phyloP scores from a whole-genome alignment of 2,329 filamentous ascomycete species.

The Venturia effusa region DNA sequence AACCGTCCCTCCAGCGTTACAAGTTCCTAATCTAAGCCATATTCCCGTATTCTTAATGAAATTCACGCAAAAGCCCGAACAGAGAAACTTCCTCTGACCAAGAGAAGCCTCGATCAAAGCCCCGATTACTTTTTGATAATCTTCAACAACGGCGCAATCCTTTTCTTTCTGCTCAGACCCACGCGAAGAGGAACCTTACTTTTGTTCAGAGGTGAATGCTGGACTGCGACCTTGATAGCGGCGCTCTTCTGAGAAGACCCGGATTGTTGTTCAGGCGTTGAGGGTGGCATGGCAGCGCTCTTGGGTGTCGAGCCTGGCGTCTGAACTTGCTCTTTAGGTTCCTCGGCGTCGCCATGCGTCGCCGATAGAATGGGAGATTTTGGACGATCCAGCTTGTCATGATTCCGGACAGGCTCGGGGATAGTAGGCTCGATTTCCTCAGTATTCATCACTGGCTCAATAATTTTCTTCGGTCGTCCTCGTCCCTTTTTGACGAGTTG shows the following conservation, averaged over 20 bases:
- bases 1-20: not conserved
- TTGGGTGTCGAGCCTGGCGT: not conserved
- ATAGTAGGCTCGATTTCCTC: not conserved
- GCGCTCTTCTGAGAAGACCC: not conserved
- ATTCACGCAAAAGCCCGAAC: no score
- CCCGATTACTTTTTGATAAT: slow-evolving; percentile 31
- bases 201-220: slow-evolving; percentile 21
- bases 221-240: not conserved
- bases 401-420: not conserved
- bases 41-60: not conserved
- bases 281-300: not conserved
- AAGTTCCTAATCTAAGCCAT: not conserved
- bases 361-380: not conserved
- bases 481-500: not conserved
- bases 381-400: not conserved
- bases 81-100: not conserved
- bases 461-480: slow-evolving; percentile 2
- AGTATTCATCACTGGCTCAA: not conserved
- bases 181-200: slow-evolving; percentile 35
- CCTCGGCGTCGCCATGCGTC: not conserved
- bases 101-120: not conserved
- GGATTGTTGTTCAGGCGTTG: slow-evolving; percentile 6
- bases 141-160: slow-evolving; percentile 38
- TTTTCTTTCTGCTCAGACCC: slow-evolving; percentile 37
- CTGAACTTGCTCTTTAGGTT: not conserved